A percentile compares a stretch with the other conserved stretches of the same genome.
Evolutionary conservation across 1,284 basidiomycete species (phyloP).

Genomic region (Moniliophthora roreri): DNA sequence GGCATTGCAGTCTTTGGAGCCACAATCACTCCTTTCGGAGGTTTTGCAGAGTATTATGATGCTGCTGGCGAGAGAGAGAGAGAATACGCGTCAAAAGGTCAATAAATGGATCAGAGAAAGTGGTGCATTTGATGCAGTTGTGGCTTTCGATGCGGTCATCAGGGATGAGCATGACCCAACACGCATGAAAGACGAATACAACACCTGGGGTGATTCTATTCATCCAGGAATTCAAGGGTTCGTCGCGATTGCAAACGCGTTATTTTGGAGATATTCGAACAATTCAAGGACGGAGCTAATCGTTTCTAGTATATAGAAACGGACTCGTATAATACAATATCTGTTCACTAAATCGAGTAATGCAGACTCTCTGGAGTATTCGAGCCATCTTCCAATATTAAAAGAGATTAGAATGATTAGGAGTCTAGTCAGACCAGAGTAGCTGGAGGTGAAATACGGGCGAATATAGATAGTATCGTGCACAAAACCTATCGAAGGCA

Average conservation of each 20-base stretch:
- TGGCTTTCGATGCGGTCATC: conserved; percentile 47
- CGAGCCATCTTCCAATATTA: no score
- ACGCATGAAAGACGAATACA: no score
- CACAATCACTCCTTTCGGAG: conserved; percentile 49
- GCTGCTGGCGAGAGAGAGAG: conserved; percentile 42
- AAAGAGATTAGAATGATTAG: no score
- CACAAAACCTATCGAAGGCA: conserved; percentile 26
- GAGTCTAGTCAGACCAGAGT: no score
- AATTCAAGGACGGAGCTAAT: background rate
- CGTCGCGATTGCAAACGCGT: no score
- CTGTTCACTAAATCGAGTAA: no score
- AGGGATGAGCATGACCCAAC: conserved; percentile 23
- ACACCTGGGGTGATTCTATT: no score
- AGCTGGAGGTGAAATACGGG: no score
- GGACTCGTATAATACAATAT: background rate
- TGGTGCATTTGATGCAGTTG: conserved; percentile 43
- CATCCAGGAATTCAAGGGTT: no score
- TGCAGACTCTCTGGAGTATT: no score
- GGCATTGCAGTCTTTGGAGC: conserved; percentile 46
- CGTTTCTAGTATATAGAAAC: conserved; percentile 10
- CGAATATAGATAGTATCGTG: no score
- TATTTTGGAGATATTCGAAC: no score
- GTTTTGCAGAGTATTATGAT: conserved; percentile 40
- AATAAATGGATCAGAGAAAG: conserved; percentile 43
- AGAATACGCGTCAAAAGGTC: conserved; percentile 37